A percentile compares a stretch with the other conserved stretches of the same genome.
phyloP scores from a whole-genome alignment of 1,284 basidiomycete species.

The Rhizoctonia solani region DNA sequence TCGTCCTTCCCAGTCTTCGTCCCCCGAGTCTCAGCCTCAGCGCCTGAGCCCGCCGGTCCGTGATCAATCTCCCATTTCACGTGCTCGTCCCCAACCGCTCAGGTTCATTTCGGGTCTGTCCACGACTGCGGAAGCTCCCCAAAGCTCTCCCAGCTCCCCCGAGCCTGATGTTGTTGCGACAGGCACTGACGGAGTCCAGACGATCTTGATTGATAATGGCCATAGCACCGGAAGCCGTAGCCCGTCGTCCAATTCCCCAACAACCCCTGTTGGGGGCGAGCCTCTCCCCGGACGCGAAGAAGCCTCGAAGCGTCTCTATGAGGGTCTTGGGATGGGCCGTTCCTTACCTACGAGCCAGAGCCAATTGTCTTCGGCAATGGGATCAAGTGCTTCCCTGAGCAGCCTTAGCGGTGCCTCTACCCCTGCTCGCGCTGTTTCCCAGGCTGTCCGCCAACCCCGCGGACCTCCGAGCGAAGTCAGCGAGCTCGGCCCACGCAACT shows the following conservation, averaged over 20 bases:
- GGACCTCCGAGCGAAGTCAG: slow-evolving; percentile 85
- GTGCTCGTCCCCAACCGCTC: slow-evolving; percentile 63
- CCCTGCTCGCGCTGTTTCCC: slow-evolving; percentile 51
- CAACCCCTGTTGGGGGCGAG: slow-evolving; percentile 37
- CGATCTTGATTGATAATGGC: slow-evolving; percentile 35
- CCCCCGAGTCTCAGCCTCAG: slow-evolving; percentile 57
- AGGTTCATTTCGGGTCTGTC: slow-evolving; percentile 51
- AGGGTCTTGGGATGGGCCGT: slow-evolving; percentile 76
- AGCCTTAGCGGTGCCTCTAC: slow-evolving; percentile 34
- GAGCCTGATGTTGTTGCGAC: slow-evolving; percentile 31
- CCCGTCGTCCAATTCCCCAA: slow-evolving; percentile 35
- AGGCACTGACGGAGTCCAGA: slow-evolving; percentile 25
- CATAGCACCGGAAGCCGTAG: slow-evolving; percentile 35
- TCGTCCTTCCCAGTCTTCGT: slow-evolving; percentile 64
- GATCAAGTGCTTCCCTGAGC: slow-evolving; percentile 38
- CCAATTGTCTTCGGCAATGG: slow-evolving; percentile 13
- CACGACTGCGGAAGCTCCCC: slow-evolving; percentile 24
- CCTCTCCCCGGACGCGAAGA: slow-evolving; percentile 73
- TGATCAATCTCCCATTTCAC: slow-evolving; percentile 37
- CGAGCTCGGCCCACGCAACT: slow-evolving; percentile 87
- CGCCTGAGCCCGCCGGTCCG: slow-evolving; percentile 32
- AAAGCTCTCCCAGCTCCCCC: slow-evolving; percentile 15
- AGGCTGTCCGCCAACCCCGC: slow-evolving; percentile 76
- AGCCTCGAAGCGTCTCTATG: slow-evolving; percentile 77
- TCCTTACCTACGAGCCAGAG: slow-evolving; percentile 47